Base-by-base conservation (phyloP, 148 eudicot genomes). In the Camellia lanceoleosa region DNA sequence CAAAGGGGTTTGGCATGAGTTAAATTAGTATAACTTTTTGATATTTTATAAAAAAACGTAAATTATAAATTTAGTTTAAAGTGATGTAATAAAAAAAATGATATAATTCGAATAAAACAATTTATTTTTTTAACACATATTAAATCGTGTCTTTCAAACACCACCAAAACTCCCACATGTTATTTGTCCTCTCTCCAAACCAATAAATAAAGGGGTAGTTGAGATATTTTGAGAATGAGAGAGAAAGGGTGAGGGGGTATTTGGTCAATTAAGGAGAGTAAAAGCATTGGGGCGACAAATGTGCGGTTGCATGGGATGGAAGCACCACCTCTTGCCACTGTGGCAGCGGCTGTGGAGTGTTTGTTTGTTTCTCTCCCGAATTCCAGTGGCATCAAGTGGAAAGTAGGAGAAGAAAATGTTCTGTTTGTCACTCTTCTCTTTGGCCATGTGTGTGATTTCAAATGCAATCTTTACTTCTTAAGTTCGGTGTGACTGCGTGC, bases 271-370 rank as follows among this genome's bases (percentile, higher is more conserved):
- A 23, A 47, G 19, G 38, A 1, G 56, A 47, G 12, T 49, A 42
- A 14, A n/a, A 9, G 59, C 23, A 63, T 13, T 43, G 62, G 14
- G 44, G 61, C 1, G 85, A 78, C 88, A 88, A 78, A 78, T 88
- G 90, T 88, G 87, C 81, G 87, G 87, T 74, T 86, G 90, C 90
- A 86, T 88, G 88, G 68, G 75, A 60, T 62, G 60, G 15, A 58
- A 59, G 46, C 72, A 51, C 77, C 83, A 74, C 65, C 44, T 65
- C 20, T 74, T 38, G 63, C 78, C 73, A 79, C 81, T 75, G 67
- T 12, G 68, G 42, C 12, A 13, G 78, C 13, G 42, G 78, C 47
- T 19, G 23, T 7, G 23, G 14, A 3, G 7, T 12, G 15, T 70
- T 46, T 23, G 43, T 13, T 16, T 11, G 75, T 2, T 16, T 20